Evolutionary conservation across 139 green algal genomes (phyloP).

Genomic region (Chlorella vulgaris): DNA sequence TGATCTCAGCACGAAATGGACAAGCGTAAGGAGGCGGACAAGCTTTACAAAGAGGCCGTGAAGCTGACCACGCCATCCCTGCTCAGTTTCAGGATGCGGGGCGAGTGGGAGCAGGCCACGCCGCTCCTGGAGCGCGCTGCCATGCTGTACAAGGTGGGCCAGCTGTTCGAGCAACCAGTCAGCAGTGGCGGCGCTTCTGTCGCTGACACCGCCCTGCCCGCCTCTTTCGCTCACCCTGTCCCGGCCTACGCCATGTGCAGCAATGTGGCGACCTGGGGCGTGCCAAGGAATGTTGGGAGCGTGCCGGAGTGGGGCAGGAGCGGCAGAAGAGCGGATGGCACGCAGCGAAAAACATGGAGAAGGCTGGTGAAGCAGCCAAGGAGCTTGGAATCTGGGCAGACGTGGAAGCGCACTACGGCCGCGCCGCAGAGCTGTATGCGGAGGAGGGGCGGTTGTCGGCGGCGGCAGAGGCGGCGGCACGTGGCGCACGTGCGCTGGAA

Average conservation of each 20-base stretch:
- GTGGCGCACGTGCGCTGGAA: conserved; percentile 67
- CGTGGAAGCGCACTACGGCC: conserved; percentile 31
- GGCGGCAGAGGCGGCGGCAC: conserved; percentile 67
- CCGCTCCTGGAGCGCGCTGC: conserved; percentile 76
- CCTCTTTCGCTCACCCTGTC: background rate
- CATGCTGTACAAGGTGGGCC: conserved; percentile 67
- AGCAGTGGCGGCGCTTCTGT: no score
- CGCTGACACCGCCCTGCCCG: background rate
- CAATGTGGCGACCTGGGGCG: conserved; percentile 56
- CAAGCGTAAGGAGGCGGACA: conserved; percentile 48
- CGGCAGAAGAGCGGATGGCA: conserved; percentile 74
- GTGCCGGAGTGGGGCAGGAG: conserved; percentile 70
- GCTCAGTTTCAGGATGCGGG: conserved; percentile 68
- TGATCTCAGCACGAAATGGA: conserved; percentile 6
- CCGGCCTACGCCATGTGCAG: conserved; percentile 36
- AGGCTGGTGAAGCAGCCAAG: conserved; percentile 33
- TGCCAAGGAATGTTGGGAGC: conserved; percentile 68
- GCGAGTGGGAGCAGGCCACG: conserved; percentile 75
- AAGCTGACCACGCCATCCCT: conserved; percentile 64
- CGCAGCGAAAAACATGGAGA: conserved; percentile 73
- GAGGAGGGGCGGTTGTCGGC: conserved; percentile 55
- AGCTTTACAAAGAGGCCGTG: conserved; percentile 68
- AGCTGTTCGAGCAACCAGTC: no score
- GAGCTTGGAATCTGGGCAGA: conserved; percentile 22
- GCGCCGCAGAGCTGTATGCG: conserved; percentile 56